Conservation (phyloP, 495 filamentous ascomycete genomes). For the Venustampulla echinocandica region DNA sequence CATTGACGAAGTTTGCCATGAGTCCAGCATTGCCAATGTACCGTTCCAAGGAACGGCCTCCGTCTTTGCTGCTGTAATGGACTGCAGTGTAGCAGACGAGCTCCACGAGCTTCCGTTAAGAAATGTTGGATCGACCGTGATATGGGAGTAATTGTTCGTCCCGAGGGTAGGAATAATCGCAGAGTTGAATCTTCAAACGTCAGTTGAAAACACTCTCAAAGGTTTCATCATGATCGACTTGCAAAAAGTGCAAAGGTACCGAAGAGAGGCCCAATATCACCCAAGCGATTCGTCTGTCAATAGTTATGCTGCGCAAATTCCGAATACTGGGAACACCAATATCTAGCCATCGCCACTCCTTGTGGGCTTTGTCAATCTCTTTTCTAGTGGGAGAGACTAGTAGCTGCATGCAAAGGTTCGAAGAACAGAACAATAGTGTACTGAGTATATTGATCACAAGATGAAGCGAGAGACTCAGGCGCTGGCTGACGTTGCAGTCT, state of each 20-base stretch:
- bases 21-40: background rate
- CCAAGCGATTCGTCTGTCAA: conserved; percentile 21
- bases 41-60: background rate
- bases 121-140: too few species aligned
- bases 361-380: conserved; percentile 32
- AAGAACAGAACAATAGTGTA: conserved; percentile 29
- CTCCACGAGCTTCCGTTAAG: too few species aligned
- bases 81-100: too few species aligned
- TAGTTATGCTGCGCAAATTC: conserved; percentile 23
- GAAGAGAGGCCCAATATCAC: conserved; percentile 18
- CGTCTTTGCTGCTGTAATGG: background rate
- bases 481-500: conserved; percentile 15
- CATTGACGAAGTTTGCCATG: background rate
- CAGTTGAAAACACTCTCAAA: background rate
- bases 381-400: conserved; percentile 30
- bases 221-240: conserved; percentile 7
- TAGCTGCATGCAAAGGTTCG: conserved; percentile 33
- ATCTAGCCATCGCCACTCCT: conserved; percentile 26
- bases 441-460: conserved; percentile 28
- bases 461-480: conserved; percentile 23
- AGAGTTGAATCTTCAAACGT: conserved; percentile 21
- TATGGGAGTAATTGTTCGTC: too few species aligned
- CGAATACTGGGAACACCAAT: conserved; percentile 32
- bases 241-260: conserved; percentile 25
- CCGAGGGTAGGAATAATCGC: conserved; percentile 16